phyloP scores from a whole-genome alignment of 2,329 filamentous ascomycete species.

The Mycogone perniciosa region DNA sequence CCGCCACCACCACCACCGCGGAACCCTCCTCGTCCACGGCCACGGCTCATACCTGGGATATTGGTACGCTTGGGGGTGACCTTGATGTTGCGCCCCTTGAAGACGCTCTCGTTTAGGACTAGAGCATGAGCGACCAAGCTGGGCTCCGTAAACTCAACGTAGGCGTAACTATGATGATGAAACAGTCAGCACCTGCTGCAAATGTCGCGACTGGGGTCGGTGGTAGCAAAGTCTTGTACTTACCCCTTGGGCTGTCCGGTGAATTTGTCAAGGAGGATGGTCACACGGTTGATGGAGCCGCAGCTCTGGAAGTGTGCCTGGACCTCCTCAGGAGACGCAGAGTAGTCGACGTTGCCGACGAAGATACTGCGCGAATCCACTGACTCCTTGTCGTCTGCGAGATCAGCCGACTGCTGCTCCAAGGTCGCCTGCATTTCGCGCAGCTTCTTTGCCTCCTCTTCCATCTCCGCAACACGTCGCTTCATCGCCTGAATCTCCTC shows the following conservation, averaged over 20 bases:
- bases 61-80: constrained; percentile 94
- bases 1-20: constrained; percentile 34
- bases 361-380: constrained; percentile 95
- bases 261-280: constrained; percentile 95
- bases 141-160: constrained; percentile 96
- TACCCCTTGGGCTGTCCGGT: constrained; percentile 99
- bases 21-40: constrained; percentile 55
- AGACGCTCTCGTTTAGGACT: constrained; percentile 92
- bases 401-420: constrained; percentile 75
- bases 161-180: constrained; percentile 68
- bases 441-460: constrained; percentile 79
- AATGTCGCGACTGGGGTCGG: neutral
- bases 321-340: constrained; percentile 89
- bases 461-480: constrained; percentile 80
- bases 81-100: constrained; percentile 93
- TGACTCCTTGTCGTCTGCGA: constrained; percentile 90
- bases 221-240: constrained; percentile 25
- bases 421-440: constrained; percentile 81
- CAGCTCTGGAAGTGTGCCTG: constrained; percentile 98
- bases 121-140: constrained; percentile 88
- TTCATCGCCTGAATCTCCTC: constrained; percentile 87
- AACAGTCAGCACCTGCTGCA: neutral
- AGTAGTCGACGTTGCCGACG: constrained; percentile 97
- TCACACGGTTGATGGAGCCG: constrained; percentile 95
- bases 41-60: constrained; percentile 85